Percentiles rank a stretch among this genome's conserved stretches.
phyloP scores from a whole-genome alignment of 176 grass and related monocot genomes.

The Luzula sylvatica region DNA sequence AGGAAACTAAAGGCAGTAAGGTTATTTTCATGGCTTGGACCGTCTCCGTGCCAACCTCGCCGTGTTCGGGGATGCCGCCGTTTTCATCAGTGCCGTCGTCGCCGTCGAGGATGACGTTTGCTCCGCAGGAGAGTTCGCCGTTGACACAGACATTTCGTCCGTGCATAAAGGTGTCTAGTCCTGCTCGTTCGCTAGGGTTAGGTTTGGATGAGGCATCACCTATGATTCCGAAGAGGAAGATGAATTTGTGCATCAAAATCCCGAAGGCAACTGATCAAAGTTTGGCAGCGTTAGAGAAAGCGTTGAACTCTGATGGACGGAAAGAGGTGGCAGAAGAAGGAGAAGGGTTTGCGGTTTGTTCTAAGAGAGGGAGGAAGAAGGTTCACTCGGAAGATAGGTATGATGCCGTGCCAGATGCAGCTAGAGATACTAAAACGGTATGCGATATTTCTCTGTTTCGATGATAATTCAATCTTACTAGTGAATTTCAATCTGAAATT shows the following conservation, averaged over 20 bases:
- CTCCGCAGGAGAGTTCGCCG: neutral
- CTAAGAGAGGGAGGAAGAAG: slow-evolving; percentile 38
- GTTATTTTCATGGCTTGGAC: neutral
- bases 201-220: slow-evolving; percentile 3
- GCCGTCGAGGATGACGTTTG: neutral
- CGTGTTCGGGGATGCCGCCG: neutral
- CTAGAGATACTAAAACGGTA: slow-evolving; percentile 23
- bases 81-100: slow-evolving; percentile 3
- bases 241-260: slow-evolving; percentile 22
- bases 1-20: neutral
- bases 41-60: slow-evolving; percentile 4
- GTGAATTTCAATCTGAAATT: neutral
- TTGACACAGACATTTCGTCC: slow-evolving; percentile 1
- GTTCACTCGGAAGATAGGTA: slow-evolving; percentile 38
- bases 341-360: slow-evolving; percentile 25
- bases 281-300: neutral
- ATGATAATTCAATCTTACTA: neutral
- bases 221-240: slow-evolving; percentile 28
- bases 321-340: slow-evolving; percentile 35
- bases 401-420: neutral
- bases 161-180: neutral
- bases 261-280: slow-evolving; percentile 6
- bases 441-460: neutral
- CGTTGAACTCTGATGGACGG: slow-evolving; percentile 17
- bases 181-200: neutral